Conservation (phyloP, 345 rosid species). For the Camelina sativa region DNA sequence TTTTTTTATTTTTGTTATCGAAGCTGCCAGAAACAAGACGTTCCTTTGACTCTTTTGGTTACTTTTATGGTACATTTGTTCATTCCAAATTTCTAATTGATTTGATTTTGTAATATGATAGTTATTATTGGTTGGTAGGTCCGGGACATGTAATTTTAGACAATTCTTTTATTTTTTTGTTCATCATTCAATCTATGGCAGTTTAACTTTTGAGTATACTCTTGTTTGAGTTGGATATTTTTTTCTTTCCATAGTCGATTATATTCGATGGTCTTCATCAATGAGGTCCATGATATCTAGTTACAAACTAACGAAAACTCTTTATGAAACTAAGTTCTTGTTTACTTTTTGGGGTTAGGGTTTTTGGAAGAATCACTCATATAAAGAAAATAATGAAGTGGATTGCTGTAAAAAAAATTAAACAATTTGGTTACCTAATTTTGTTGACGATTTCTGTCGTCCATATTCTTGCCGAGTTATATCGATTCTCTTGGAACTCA, state of each 20-base stretch:
- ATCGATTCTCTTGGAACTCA: background rate
- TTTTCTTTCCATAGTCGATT: too few relatives aligned
- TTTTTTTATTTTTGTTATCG: background rate
- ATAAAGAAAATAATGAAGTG: too few relatives aligned
- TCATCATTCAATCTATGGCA: slow-evolving; percentile 25
- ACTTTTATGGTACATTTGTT: slow-evolving; percentile 33
- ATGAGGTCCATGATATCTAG: too few relatives aligned
- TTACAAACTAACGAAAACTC: too few relatives aligned
- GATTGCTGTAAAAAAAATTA: too few relatives aligned
- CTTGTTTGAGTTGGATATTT: background rate
- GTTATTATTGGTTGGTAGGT: slow-evolving; percentile 38
- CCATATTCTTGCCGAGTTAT: background rate
- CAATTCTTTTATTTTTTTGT: slow-evolving; percentile 30
- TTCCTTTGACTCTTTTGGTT: slow-evolving; percentile 28
- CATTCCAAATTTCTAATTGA: slow-evolving; percentile 29
- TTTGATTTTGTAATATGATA: slow-evolving; percentile 35
- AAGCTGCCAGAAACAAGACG: slow-evolving; percentile 29
- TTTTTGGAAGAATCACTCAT: too few relatives aligned
- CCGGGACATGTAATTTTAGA: slow-evolving; percentile 31
- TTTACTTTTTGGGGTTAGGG: too few relatives aligned
- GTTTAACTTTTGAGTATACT: slow-evolving; percentile 7
- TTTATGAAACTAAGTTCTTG: too few relatives aligned
- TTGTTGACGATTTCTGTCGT: too few relatives aligned
- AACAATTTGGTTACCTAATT: too few relatives aligned
- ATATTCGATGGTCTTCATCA: too few relatives aligned